A percentile compares a stretch with the other conserved stretches of the same genome.
phyloP scores from a whole-genome alignment of 345 rosid species.

The Adansonia digitata region DNA sequence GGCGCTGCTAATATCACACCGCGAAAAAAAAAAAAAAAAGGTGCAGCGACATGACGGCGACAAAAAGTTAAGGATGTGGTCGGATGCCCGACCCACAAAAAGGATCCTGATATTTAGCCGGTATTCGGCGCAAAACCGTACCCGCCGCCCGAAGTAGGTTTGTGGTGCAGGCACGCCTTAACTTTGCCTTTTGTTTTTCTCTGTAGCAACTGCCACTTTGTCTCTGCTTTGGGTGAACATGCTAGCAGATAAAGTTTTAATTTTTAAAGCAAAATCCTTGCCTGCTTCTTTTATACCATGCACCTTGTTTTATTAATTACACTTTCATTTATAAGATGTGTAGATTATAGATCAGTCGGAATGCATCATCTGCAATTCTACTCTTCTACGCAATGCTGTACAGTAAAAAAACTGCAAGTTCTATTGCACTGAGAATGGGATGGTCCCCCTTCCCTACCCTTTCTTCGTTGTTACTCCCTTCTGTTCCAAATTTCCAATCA shows the following conservation, averaged over 20 bases:
- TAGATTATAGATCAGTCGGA: background rate
- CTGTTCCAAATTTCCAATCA: too few relatives aligned
- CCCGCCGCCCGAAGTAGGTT: background rate
- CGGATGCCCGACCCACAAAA: conserved; percentile 10
- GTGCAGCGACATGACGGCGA: background rate
- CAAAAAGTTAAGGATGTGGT: background rate
- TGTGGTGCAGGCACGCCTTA: conserved; percentile 5
- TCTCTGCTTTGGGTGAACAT: conserved; percentile 9
- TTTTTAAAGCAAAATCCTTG: background rate
- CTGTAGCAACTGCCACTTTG: background rate
- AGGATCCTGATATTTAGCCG: background rate
- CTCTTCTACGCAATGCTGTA: background rate
- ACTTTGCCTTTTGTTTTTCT: background rate
- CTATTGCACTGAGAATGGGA: background rate
- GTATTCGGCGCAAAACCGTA: conserved; percentile 1
- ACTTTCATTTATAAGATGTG: background rate
- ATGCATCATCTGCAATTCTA: background rate
- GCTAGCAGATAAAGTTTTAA: background rate
- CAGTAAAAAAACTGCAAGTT: background rate
- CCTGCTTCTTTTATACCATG: background rate
- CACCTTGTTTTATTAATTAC: background rate
- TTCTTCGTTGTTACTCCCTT: background rate
- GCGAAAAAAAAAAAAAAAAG: background rate
- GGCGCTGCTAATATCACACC: background rate
- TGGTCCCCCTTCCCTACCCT: background rate